Conservation (phyloP, 2,329 filamentous ascomycete genomes). For the Colletotrichum sp. region DNA sequence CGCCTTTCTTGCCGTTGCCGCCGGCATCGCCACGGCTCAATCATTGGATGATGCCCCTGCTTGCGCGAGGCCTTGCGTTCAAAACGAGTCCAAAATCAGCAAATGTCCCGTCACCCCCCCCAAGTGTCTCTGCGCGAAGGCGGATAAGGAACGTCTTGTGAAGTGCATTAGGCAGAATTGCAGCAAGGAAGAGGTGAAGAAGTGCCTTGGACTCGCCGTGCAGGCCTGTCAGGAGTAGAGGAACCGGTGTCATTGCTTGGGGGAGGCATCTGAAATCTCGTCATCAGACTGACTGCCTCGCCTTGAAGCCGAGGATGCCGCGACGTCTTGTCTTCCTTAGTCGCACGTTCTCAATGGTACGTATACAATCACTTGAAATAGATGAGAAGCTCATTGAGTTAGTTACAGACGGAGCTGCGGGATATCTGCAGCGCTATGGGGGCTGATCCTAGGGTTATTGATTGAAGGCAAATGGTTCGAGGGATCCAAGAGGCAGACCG, state of each 20-base stretch:
- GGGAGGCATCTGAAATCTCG: not conserved
- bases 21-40: not conserved
- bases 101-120: not conserved
- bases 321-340: not conserved
- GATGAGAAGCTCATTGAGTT: not conserved
- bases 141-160: not conserved
- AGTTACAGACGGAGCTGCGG: not conserved
- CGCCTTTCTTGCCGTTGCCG: not conserved
- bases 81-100: not conserved
- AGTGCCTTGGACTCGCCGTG: not conserved
- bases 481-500: not conserved
- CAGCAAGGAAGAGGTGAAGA: not conserved
- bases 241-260: not conserved
- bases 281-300: not conserved
- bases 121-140: slow-evolving; percentile 12
- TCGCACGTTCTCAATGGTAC: not conserved
- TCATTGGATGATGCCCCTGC: not conserved
- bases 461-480: not conserved
- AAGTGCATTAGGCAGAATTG: not conserved
- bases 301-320: not conserved
- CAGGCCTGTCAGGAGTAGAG: not conserved
- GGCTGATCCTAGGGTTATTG: not conserved
- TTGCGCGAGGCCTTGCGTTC: not conserved
- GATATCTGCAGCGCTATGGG: not conserved
- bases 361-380: not conserved